These are phyloP conservation scores for Sporothrix luriei DNA, from an alignment of 2,329 filamentous ascomycete species.

Conservation along the genomic window DNA sequence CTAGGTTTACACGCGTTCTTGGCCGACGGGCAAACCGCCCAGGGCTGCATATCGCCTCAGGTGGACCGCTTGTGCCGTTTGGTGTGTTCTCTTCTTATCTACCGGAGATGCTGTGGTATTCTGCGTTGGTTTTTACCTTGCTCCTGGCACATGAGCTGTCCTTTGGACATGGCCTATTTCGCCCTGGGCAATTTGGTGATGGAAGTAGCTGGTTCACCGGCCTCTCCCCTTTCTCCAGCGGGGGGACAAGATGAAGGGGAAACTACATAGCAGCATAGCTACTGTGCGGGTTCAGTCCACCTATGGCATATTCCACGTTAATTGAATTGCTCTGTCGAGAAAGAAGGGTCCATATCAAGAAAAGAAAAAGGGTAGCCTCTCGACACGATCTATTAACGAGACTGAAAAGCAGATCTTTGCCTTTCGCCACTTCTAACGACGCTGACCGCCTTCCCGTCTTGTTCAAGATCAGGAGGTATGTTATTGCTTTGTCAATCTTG, in stretches of 20 bases:
- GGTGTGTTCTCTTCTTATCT: background rate
- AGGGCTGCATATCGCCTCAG: background rate
- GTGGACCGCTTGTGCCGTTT: background rate
- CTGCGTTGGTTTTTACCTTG: background rate
- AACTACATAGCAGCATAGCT: background rate
- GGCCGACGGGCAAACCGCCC: background rate
- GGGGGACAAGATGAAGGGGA: background rate
- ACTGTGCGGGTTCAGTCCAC: background rate
- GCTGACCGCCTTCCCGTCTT: slow-evolving; percentile 13
- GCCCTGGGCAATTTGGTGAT: slow-evolving; percentile 6
- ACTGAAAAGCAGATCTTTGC: background rate
- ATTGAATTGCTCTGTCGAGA: background rate
- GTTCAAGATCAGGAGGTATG: background rate
- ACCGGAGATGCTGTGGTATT: background rate
- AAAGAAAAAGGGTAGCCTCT: background rate
- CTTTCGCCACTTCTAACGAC: slow-evolving; percentile 3
- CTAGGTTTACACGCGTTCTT: background rate
- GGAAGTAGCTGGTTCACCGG: background rate
- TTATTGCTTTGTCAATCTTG: background rate
- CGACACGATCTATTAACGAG: background rate
- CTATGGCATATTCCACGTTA: background rate
- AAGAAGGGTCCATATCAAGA: too few relatives aligned
- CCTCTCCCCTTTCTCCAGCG: background rate
- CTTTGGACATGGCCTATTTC: background rate
- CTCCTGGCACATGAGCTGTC: slow-evolving; percentile 4